These are phyloP conservation scores for Eucalyptus regnans DNA, from an alignment of 345 rosid genomes.

Conservation along the genomic window DNA sequence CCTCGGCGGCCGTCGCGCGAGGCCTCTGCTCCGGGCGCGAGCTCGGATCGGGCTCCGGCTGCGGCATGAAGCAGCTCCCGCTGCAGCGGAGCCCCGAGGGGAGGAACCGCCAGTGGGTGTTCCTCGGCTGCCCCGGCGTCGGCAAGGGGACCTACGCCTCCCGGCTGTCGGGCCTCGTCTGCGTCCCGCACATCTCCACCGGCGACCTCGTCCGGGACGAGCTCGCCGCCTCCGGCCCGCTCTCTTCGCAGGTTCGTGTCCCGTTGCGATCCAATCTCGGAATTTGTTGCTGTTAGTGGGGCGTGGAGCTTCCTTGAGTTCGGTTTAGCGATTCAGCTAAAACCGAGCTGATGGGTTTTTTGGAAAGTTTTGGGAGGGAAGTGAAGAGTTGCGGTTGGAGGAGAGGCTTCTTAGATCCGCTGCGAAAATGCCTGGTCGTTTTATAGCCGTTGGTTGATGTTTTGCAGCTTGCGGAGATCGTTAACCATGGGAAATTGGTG, in stretches of 20 bases:
- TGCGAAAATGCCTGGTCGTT: background rate
- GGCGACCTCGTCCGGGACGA: conserved; percentile 98
- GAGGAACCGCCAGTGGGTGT: conserved; percentile 78
- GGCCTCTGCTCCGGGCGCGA: conserved; percentile 20
- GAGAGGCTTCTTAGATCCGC: background rate
- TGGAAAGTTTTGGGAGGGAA: background rate
- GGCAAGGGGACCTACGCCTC: conserved; percentile 99
- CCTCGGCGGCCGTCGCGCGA: background rate
- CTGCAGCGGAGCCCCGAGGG: conserved; percentile 12
- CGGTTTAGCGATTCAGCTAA: background rate
- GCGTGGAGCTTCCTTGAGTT: background rate
- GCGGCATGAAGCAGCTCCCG: background rate
- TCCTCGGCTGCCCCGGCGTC: conserved; percentile 96
- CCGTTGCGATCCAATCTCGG: background rate
- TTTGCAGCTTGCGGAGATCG: conserved; percentile 75
- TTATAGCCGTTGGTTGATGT: background rate
- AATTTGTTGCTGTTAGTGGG: background rate
- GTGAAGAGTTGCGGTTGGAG: background rate
- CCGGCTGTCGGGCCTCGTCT: conserved; percentile 67
- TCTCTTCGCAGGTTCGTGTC: conserved; percentile 53
- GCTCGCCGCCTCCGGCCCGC: conserved; percentile 66
- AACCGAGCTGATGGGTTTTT: background rate
- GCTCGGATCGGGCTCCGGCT: conserved; percentile 13
- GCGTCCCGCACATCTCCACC: conserved; percentile 93
- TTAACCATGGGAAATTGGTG: conserved; percentile 75